These are phyloP conservation scores for Fusarium abutilonis DNA, from an alignment of 2,329 filamentous ascomycete species.

Conservation along the genomic window DNA sequence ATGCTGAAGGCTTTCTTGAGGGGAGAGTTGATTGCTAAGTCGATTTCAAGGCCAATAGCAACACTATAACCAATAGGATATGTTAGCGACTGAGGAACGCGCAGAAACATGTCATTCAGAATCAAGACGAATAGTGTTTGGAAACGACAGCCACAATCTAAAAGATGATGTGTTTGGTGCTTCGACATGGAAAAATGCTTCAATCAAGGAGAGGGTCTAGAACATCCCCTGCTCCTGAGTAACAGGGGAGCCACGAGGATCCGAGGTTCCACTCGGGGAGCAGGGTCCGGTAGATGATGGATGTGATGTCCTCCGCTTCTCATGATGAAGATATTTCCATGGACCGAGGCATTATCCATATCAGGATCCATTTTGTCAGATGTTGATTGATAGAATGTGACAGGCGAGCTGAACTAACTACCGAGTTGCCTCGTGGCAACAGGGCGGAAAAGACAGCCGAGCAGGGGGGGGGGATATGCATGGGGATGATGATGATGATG, in stretches of 20 bases:
- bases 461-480: conserved; percentile 4
- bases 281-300: conserved; percentile 1
- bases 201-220: conserved; percentile 16
- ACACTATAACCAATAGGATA: conserved; percentile 2
- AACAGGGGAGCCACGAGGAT: conserved; percentile 34
- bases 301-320: too few relatives aligned
- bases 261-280: conserved; percentile 26
- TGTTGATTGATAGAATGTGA: too few relatives aligned
- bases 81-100: not conserved
- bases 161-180: not conserved
- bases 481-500: not conserved
- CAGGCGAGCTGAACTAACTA: not conserved
- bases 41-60: not conserved
- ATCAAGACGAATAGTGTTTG: conserved; percentile 1
- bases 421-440: conserved; percentile 12
- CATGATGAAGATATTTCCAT: not conserved
- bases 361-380: not conserved
- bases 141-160: conserved; percentile 4
- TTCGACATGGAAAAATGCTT: not conserved
- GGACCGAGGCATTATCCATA: too few relatives aligned
- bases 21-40: too few relatives aligned
- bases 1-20: too few relatives aligned
- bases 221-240: not conserved
- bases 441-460: conserved; percentile 26
- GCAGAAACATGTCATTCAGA: not conserved